These are phyloP conservation scores for Parathielavia appendiculata DNA, from an alignment of 495 filamentous ascomycete species.

Conservation along the genomic window DNA sequence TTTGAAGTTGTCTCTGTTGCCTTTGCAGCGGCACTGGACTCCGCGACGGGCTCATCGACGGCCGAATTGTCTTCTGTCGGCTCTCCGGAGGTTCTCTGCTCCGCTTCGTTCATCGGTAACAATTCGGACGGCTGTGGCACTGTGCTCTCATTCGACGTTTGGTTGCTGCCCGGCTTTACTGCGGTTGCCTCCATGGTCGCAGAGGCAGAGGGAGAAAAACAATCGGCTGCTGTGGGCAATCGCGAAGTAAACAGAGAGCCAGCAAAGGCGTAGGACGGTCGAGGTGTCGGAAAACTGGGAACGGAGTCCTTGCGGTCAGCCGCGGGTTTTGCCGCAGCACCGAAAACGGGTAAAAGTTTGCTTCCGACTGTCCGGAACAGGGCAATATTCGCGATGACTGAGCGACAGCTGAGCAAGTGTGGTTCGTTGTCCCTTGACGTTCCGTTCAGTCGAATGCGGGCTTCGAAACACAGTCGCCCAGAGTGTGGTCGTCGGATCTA, in stretches of 20 bases:
- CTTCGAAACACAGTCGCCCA: not conserved
- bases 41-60: conserved; percentile 13
- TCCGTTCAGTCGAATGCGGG: not conserved
- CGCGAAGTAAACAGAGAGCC: not conserved
- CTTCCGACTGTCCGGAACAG: conserved; percentile 10
- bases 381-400: not conserved
- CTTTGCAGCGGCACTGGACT: conserved; percentile 19
- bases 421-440: not conserved
- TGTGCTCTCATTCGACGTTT: not conserved
- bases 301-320: not conserved
- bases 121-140: not conserved
- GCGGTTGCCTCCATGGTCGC: conserved; percentile 10
- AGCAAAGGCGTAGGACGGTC: not conserved
- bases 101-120: not conserved
- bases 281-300: not conserved
- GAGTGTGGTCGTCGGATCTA: conserved; percentile 6
- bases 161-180: not conserved
- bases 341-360: conserved; percentile 1
- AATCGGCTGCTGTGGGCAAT: not conserved
- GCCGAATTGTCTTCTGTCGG: conserved; percentile 16
- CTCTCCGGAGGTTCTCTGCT: not conserved
- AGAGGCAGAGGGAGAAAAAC: not conserved
- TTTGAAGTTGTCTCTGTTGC: conserved; percentile 25
- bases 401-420: not conserved
- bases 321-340: not conserved